phyloP scores from a whole-genome alignment of 1,139 yeast genomes.

The Protomyces pachydermus region DNA sequence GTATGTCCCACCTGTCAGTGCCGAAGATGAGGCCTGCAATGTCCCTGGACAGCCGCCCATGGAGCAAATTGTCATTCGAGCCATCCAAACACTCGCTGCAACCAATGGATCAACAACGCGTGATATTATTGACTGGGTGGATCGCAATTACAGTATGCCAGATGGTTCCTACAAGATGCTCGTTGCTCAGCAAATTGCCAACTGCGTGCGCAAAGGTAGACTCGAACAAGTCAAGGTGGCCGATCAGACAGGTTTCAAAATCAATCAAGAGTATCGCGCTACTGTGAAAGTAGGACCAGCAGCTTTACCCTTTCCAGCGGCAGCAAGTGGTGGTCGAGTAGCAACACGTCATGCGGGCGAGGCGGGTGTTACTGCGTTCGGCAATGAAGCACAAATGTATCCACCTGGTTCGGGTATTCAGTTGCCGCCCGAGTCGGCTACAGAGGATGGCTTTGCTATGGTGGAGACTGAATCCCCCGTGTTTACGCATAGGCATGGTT shows the following conservation, averaged over 20 bases:
- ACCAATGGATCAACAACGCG: background rate
- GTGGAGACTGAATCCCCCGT: conserved; percentile 18
- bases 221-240: background rate
- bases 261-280: background rate
- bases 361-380: background rate
- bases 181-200: background rate
- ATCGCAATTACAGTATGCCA: background rate
- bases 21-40: background rate
- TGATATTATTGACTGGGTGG: background rate
- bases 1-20: background rate
- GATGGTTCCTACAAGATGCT: background rate
- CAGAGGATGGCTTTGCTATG: conserved; percentile 16
- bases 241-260: background rate
- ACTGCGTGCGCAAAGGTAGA: background rate
- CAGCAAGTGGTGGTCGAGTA: background rate
- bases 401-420: conserved; percentile 11
- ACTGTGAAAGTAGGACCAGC: background rate
- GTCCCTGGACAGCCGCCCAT: background rate
- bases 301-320: background rate
- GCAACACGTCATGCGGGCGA: background rate
- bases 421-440: conserved; percentile 13
- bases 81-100: background rate
- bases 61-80: background rate
- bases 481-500: conserved; percentile 1
- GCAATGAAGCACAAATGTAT: background rate